phyloP scores from a whole-genome alignment of 225 moss, liverwort and hornwort species.

The Ulota crispa region DNA sequence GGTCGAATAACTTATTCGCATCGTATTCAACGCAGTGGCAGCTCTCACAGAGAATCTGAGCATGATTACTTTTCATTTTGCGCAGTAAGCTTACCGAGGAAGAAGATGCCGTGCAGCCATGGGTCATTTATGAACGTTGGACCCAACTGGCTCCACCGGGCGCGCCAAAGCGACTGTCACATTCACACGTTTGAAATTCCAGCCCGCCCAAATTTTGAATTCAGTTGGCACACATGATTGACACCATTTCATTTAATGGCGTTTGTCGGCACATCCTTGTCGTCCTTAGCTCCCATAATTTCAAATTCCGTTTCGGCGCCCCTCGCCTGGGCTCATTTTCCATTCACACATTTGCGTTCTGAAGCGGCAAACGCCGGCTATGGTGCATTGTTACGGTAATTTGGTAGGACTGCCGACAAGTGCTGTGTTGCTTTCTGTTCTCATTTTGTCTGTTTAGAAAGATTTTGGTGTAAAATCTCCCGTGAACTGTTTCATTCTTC shows the following conservation, averaged over 20 bases:
- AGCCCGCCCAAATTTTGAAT: constrained; percentile 41
- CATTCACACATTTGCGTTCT: background rate
- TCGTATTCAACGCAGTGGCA: background rate
- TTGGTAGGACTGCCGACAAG: background rate
- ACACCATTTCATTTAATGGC: constrained; percentile 5
- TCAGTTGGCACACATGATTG: background rate
- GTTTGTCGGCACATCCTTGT: constrained; percentile 32
- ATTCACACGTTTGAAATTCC: constrained; percentile 2
- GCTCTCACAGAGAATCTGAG: background rate
- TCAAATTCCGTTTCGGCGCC: background rate
- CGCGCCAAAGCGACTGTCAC: constrained; percentile 21
- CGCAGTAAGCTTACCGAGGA: constrained; percentile 1
- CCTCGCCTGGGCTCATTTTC: background rate
- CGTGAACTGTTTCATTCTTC: background rate
- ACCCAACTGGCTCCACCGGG: background rate
- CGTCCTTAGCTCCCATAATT: background rate
- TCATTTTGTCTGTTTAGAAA: background rate
- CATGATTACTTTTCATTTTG: background rate
- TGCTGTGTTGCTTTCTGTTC: background rate
- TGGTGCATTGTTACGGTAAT: background rate
- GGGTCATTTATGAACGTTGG: constrained; percentile 28
- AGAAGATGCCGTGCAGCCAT: background rate
- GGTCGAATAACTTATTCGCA: background rate
- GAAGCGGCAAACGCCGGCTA: background rate
- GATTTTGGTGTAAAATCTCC: background rate